Evolutionary conservation across 2,329 filamentous ascomycete species (phyloP), one percentile per base, ranked within the genome.

Genomic region (Alternaria metachromatica): DNA sequence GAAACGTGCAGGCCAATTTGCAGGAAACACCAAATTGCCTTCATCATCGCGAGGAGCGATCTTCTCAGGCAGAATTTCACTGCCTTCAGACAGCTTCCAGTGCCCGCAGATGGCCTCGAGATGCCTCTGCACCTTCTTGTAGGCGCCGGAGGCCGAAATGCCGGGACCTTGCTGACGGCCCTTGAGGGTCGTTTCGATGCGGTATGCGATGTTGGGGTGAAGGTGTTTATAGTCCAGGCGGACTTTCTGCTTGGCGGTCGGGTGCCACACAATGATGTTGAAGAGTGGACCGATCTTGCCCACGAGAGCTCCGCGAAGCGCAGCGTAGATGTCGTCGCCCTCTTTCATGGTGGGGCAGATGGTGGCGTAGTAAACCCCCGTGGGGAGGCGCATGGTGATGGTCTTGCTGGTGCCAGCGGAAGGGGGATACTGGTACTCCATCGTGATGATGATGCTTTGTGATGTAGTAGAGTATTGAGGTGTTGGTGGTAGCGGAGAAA

Each of bases 21-120:
- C 33, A 18, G 0, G 33, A 1, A 41, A 1, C 33, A 37, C 37
- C n/a, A 41, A 18, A 41, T 41, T 41, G 37, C 37, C n/a, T 41
- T 41, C 37, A 18, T 0, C 37, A 1, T 41, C n/a, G 37, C n/a
- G 37, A 41, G 37, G 37, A 0, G 37, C 37, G 0, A 41, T 41
- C 37, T 0, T 0, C 15, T 2, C 37, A 41, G 37, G 37, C 37
- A 41, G 0, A 0, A 41, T 41, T 0, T 41, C 37, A 0, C 37
- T 18, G 37, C 0, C 37, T 0, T 41, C 37, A 18, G 0, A 0
- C 37, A 41, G 2, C 37, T 41, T 0, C 37, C 37, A 41, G 0
- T 41, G 37, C 37, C 0, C 0, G 37, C 37, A 0, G 0, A 41
- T 41, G 37, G 37, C 37, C 37, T 41, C 37, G n/a, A 58, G 13